phyloP scores from a whole-genome alignment of 139 green algal genomes.

The Raphidocelis subcapitata region DNA sequence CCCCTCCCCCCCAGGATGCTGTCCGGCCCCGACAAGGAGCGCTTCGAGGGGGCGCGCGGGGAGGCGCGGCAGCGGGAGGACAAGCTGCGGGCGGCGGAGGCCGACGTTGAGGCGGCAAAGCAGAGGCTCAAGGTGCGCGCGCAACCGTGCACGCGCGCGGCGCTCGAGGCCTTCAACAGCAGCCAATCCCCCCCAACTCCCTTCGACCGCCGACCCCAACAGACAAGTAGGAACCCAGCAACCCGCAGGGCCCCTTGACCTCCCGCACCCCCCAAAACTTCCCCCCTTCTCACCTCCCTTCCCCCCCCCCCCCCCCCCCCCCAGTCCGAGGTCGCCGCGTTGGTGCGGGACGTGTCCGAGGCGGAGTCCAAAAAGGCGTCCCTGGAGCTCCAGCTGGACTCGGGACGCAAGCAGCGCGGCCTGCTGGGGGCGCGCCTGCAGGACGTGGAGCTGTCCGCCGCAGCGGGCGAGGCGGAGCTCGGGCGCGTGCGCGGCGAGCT shows the following conservation, averaged over 20 bases:
- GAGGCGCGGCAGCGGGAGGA: conserved; percentile 30
- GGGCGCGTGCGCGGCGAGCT: conserved; percentile 13
- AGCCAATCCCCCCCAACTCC: no score
- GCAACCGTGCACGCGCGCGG: no score
- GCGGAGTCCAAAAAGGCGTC: conserved; percentile 42
- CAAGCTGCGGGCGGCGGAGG: conserved; percentile 16
- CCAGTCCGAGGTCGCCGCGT: conserved; percentile 41
- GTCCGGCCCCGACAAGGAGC: conserved; percentile 35
- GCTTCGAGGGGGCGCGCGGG: conserved; percentile 37
- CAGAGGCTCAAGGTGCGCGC: conserved; percentile 15
- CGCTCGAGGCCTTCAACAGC: no score
- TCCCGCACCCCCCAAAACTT: no score
- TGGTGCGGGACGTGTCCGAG: conserved; percentile 25
- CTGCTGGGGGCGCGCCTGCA: conserved; percentile 13
- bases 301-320: no score
- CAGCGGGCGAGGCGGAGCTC: conserved; percentile 25
- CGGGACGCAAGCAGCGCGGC: conserved; percentile 23
- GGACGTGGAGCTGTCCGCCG: conserved; percentile 23
- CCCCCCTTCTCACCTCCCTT: no score
- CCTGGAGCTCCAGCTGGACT: conserved; percentile 32
- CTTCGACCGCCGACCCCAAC: no score
- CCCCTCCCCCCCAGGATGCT: no score
- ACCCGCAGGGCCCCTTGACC: no score
- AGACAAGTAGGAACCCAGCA: no score
- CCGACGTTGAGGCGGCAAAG: conserved; percentile 18